Evolutionary conservation across 2,329 filamentous ascomycete species (phyloP), one percentile per base, ranked within the genome.

Genomic region (Diaporthe sp.): DNA sequence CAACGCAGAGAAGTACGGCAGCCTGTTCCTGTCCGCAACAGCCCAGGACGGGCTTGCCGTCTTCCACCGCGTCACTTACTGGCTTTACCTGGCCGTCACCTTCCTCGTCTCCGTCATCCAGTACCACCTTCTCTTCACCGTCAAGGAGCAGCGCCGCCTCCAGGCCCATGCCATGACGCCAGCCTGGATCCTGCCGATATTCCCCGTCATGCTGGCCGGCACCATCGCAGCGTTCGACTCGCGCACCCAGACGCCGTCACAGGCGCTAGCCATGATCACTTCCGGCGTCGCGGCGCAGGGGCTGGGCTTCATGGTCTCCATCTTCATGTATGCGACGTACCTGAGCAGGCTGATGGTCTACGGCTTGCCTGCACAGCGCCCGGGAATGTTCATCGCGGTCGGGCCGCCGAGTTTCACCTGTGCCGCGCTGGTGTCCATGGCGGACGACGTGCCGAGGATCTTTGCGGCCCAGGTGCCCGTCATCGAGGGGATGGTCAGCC

Each of bases 321-420:
- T 89, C 55, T 87, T 91, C 81, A 90, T 92, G 86, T 92, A 92
- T 80, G 86, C 89, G 1, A 88, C 88, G 75, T 92, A 91, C 80
- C 85, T 92, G 71, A 87, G 86, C n/a, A 85, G 91, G 1, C 84
- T 92, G 25, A 89, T 93, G 86, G 85, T 87, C 71, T 86, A 86
- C 28, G 84, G 90, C 1, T 85, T 92, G 12, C 91, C 91, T 3
- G 87, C 87, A 75, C 88, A 89, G 74, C 84, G 91, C 65, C 90
- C 90, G 0, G 90, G 87, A 6, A 91, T 93, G 88, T 93, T 92
- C 83, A 92, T 93, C 79, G 89, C 89, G 61, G 91, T 92, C 51
- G 91, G 91, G 0, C 90, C 90, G 10, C 90, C 90, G 0, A 84
- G 84, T 61, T 82, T 90, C 71, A 85, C 87, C 37, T 83, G 86